Percentiles rank a stretch among this genome's conserved stretches.
Conservation (phyloP, 441 rosid species). For the Gossypium schwendimanii region DNA sequence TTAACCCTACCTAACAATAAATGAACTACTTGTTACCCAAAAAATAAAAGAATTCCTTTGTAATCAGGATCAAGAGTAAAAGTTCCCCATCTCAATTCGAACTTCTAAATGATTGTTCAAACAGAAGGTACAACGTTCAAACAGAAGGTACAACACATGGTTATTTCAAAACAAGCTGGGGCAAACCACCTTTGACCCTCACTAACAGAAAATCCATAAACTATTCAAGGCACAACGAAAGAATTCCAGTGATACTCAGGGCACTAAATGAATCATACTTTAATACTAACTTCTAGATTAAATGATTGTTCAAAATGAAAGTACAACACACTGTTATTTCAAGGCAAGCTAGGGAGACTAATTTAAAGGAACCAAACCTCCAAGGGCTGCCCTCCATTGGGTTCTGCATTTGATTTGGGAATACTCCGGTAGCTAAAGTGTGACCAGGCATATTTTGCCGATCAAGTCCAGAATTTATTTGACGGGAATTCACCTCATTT, state of each 20-base stretch:
- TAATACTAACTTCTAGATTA: not conserved
- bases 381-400: constrained; percentile 64
- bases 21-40: not conserved
- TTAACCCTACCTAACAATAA: not conserved
- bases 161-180: constrained; percentile 6
- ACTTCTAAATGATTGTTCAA: not conserved
- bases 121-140: not conserved
- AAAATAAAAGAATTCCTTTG: not conserved
- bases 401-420: constrained; percentile 58
- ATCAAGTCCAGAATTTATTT: constrained; percentile 55
- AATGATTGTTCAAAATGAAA: not conserved
- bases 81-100: not conserved
- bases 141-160: constrained; percentile 1
- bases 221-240: not conserved
- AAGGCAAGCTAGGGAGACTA: constrained; percentile 9
- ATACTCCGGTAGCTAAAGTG: constrained; percentile 49
- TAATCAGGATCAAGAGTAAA: not conserved
- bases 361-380: constrained; percentile 51
- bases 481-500: constrained; percentile 62
- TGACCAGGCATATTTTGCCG: constrained; percentile 47
- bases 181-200: constrained; percentile 1
- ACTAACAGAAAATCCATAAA: not conserved
- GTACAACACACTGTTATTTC: not conserved
- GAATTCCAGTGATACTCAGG: not conserved
- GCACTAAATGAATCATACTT: not conserved